Evolutionary conservation across 164 flowering plant species (phyloP), one percentile per base, ranked within the genome.

Genomic region (Magnolia sinica): DNA sequence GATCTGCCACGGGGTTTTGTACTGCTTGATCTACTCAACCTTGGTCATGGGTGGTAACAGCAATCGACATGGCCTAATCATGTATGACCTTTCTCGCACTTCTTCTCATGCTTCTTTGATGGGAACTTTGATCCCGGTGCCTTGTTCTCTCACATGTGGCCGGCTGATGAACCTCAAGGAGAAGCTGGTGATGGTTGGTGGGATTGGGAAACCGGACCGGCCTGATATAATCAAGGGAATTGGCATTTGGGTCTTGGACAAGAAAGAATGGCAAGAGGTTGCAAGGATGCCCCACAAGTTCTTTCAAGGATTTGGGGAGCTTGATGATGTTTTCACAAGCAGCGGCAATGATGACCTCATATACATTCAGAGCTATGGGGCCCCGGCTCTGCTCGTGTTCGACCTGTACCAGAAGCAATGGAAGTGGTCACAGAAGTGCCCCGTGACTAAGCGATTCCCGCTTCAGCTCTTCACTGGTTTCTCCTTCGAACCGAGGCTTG

Each of bases 241-340:
- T 64, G 98, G 97, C 4, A 87, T 95, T 66, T 93, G 98, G 98
- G 76, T 80, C 76, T 85, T 95, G 16, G 79, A 87, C 7, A 92
- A 91, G 50, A 91, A 74, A 67, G 90, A 85, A 52, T 95, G 98
- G 98, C 79, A 79, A 70, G 98, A 95, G 84, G 79, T 95, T 68
- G 81, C 90, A 2, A 83, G 91, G 19, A 93, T 95, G 98, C 98
- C 98, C 14, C 97, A 90, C 55, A 93, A 86, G 78, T 84, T 73
- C 64, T 92, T 95, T 81, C 97, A 95, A 85, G 98, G 97, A 22
- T 95, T 95, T 79, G 98, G 97, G 16, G 98, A 95, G 84, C 81
- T 91, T 19, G 98, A 95, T 81, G 97, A 95, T 83, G 97, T 95
- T 55, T 95, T 95, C 81, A 87, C 94, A 0, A 91, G 97, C 81